Evolutionary conservation across 2,329 filamentous ascomycete species (phyloP), one percentile per base, ranked within the genome.

Genomic region (Emydomyces testavorans): DNA sequence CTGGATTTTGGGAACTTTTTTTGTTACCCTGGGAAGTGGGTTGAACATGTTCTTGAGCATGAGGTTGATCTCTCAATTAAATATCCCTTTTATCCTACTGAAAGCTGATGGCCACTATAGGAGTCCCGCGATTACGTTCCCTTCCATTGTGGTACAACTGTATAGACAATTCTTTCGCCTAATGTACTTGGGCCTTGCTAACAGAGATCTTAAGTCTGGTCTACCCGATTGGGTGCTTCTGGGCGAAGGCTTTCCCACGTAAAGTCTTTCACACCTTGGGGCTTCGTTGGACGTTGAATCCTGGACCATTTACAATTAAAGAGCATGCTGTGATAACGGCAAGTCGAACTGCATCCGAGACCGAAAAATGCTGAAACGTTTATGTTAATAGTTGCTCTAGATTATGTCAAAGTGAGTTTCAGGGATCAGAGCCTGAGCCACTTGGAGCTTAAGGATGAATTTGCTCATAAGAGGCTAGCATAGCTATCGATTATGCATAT

Each of bases 321-420:
- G 70, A 72, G 40, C 70, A 72, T 54, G 57, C 66, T 0, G 53
- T 72, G 4, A 64, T 68, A 5, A 65, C 60, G 8, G 52, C 66
- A 47, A 64, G 78, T 78, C 6, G 74, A 77, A 20, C 21, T 38
- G 24, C 6, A 54, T 77, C 81, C 3, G 76, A 78, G 7, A 79
- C 75, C 69, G 4, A 77, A 76, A 54, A 54, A 32, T 56, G 56
- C 10, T 60, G 53, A 6, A 77, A 78, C 1, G 83, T 83, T 55
- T n/a, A 23, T 34, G 78, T 79, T 2, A 83, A 80, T 2, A 80
- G 51, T 79, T 82, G 38, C 76, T 85, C 38, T 68, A 83, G 3
- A 80, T 80, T 0, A 79, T 83, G 62, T 63, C 76, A 24, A 71
- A 80, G 16, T 83, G 82, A 54, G 83, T 83, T 15, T 28, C 26